Evolutionary conservation across 192 early-diverging fungal species (phyloP), one percentile per base, ranked within the genome.

Genomic region (Backusella liffmaniae): DNA sequence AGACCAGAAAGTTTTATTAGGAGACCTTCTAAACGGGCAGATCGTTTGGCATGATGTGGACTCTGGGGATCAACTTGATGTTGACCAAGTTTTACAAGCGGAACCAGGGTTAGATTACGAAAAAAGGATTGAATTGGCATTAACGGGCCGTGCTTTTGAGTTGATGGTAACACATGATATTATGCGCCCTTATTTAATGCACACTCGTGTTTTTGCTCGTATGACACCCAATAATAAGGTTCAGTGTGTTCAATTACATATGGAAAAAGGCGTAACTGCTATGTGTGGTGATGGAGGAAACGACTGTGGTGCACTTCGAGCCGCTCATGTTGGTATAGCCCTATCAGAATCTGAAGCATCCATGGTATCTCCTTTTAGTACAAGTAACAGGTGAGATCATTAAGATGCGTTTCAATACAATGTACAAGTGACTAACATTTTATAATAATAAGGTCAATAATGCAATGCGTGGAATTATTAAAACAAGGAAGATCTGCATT

Each of bases 221-320:
- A 95, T 94, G 92, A 87, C 90, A 69, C 94, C 94, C 4, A 86
- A 88, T 15, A 89, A 92, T 80, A 95, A 95, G 85, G 89, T 92
- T 8, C 78, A 86, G 51, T 91, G 90, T 73, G 92, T 95, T 21
- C 82, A 87, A 46, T 77, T 91, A 35, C 92, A 94, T 69, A 94
- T 95, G 93, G 91, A 92, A 77, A 87, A 89, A 15, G 88, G 84
- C 0, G 88, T 95, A 49, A 92, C 91, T 13, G 93, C 89, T 66
- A 95, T 95, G 94, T 94, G 93, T 77, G 94, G 94, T 67, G 94
- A 95, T 77, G 94, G 93, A 79, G 92, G 92, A n/a, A 95, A 95
- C 82, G 94, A 95, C 79, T 91, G 91, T 72, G 94, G 92, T 51
- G 94, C 94, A 5, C 77, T 95, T 70, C 89, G 92, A 12, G 91